These are phyloP conservation scores for Fusarium dlaminii DNA, from an alignment of 2,329 filamentous ascomycete species.

Conservation along the genomic window DNA sequence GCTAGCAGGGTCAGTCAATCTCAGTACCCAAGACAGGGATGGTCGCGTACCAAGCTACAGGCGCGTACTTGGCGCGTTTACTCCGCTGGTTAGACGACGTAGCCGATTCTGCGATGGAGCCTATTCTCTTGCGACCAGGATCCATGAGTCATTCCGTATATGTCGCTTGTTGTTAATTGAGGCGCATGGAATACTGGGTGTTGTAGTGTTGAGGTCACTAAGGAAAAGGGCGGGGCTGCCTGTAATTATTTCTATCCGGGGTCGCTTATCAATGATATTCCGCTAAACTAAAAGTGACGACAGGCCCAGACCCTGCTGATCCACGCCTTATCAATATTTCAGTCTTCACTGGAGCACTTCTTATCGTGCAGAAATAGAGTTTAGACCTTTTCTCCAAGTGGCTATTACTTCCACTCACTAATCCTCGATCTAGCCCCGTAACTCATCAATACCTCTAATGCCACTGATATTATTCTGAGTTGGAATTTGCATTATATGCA, in stretches of 20 bases:
- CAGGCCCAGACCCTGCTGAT: not conserved
- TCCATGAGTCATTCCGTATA: not conserved
- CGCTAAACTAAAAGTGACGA: not conserved
- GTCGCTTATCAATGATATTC: not conserved
- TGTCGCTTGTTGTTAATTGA: not conserved
- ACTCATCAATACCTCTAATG: conserved; percentile 8
- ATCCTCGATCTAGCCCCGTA: not conserved
- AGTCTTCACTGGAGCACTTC: not conserved
- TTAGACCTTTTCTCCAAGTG: not conserved
- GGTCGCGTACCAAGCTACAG: conserved; percentile 8
- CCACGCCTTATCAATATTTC: not conserved
- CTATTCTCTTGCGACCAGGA: not conserved
- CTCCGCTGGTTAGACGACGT: not conserved
- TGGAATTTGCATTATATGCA: conserved; percentile 4
- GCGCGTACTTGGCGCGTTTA: conserved; percentile 18
- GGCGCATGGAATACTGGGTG: not conserved
- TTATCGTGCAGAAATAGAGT: not conserved
- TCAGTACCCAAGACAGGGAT: not conserved
- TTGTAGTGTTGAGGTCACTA: not conserved
- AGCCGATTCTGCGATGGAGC: not conserved
- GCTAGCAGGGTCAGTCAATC: not conserved
- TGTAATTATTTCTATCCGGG: not conserved
- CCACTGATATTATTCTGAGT: not conserved
- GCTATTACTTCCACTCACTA: not conserved
- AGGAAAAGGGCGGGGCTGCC: not conserved